Evolutionary conservation across 176 grass and related monocot species (phyloP).

Genomic region (Aegilops umbellulata): DNA sequence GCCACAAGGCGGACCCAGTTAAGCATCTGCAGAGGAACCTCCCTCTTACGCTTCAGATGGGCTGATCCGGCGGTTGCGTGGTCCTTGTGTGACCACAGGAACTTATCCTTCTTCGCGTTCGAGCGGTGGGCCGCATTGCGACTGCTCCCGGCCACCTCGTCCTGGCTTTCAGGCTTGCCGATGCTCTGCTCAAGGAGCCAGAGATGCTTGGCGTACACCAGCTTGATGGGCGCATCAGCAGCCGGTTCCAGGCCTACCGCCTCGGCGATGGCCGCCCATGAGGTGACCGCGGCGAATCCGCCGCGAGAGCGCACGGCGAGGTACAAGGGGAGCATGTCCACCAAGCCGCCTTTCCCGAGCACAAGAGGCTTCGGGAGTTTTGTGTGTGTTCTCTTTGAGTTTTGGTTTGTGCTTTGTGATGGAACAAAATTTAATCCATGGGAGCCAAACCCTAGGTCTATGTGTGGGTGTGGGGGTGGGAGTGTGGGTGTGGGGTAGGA

Average conservation of each 20-base stretch:
- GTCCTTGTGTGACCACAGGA: background rate
- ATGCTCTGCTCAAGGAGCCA: conserved; percentile 23
- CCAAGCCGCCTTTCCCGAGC: conserved; percentile 2
- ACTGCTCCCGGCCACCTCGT: background rate
- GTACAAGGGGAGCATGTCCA: conserved; percentile 51
- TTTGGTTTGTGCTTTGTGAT: background rate
- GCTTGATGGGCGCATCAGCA: conserved; percentile 8
- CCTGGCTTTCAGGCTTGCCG: background rate
- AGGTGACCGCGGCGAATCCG: conserved; percentile 33
- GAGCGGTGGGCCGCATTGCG: background rate
- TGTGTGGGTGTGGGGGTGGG: too few relatives aligned
- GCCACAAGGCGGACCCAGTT: conserved; percentile 39
- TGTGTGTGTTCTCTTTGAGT: background rate
- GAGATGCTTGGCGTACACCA: conserved; percentile 43
- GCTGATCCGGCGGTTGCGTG: background rate
- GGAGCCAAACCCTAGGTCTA: conserved; percentile 14
- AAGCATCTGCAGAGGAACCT: conserved; percentile 17
- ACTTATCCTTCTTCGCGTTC: conserved; percentile 18
- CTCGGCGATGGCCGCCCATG: conserved; percentile 36
- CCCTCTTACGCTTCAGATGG: conserved; percentile 43
- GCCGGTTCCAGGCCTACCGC: conserved; percentile 24
- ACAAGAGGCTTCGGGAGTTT: conserved; percentile 12
- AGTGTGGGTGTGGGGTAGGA: too few relatives aligned
- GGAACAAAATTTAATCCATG: background rate
- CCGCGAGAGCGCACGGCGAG: conserved; percentile 22